Evolutionary conservation across 805 yeast species (phyloP), one percentile per base, ranked within the genome.

Genomic region (Pichia membranifaciens): DNA sequence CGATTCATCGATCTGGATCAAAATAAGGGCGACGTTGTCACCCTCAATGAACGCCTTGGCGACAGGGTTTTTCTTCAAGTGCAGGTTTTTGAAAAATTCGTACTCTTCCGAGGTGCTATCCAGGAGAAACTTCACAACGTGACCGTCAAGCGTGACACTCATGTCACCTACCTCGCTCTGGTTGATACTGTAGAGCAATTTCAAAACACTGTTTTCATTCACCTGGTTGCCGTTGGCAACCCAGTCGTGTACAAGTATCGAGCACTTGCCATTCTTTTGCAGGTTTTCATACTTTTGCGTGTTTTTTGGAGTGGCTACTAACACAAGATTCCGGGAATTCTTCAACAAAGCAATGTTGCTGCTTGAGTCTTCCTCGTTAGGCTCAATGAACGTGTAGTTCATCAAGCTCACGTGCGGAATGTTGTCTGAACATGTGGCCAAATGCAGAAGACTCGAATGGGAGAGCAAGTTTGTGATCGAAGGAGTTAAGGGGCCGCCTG

Each of bases 231-330:
- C 57, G 13, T 61, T 55, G 1, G 87, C 75, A 15, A 84, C 76
- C 96, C 96, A 90, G 58, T 91, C 98, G 61, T 91, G 98, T 38
- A 91, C 79, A 50, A 91, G 71, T 39, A 91, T 62, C 0, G 96
- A 84, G 5, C 91, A 96, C 37, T 78, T 74, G 8, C 91, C 89
- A 60, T 91, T 91, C 34, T 66, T 65, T 13, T 63, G 52, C 43
- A 91, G 76, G 65, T 91, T 90, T 32, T 73, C 66, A 64, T 75
- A 87, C 66, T 90, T 91, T 50, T 79, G 79, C 9, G 97, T 87
- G 45, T 75, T 67, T 49, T 74, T 76, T 1, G 82, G 81, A 1
- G 95, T 81, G 2, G 96, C 80, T 48, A 90, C 70, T 16, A 91
- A 77, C 42, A 89, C 77, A 10, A 49, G 36, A 22, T 54, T 46